phyloP scores from a whole-genome alignment of 2,329 filamentous ascomycete species.

The Aschersonia sp. region DNA sequence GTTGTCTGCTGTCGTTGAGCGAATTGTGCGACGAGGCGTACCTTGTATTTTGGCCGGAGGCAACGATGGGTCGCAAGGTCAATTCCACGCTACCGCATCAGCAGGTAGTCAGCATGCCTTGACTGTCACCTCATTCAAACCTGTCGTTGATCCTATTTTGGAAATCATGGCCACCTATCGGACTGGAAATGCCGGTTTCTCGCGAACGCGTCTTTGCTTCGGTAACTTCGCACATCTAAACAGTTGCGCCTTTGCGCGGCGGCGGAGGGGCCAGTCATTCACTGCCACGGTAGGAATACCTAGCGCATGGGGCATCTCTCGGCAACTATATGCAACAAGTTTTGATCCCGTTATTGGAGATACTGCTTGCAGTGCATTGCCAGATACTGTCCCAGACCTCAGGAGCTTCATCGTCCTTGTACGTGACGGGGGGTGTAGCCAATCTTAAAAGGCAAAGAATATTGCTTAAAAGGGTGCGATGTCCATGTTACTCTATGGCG shows the following conservation, averaged over 20 bases:
- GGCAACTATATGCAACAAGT: neutral
- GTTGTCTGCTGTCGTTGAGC: conserved; percentile 26
- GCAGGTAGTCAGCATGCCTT: conserved; percentile 5
- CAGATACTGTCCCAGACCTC: neutral
- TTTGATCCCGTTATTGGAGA: neutral
- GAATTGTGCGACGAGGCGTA: conserved; percentile 6
- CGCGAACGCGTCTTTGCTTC: neutral
- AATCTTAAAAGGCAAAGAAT: neutral
- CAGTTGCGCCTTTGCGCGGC: neutral
- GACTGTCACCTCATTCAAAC: conserved; percentile 4
- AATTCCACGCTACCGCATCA: conserved; percentile 5
- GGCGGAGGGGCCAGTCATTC: neutral
- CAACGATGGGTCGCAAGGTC: conserved; percentile 13
- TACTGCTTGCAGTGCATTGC: neutral
- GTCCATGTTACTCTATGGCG: conserved; percentile 34
- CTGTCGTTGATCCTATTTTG: neutral
- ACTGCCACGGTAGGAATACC: neutral
- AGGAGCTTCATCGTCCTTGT: conserved; percentile 4
- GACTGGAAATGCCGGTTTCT: neutral
- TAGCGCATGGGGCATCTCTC: neutral
- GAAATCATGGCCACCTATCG: neutral
- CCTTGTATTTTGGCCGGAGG: conserved; percentile 8
- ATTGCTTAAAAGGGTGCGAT: conserved; percentile 31
- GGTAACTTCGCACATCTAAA: neutral
- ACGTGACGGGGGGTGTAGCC: neutral